Evolutionary conservation across 768 basidiomycete species (phyloP).

Genomic region (Mycena vitilis): DNA sequence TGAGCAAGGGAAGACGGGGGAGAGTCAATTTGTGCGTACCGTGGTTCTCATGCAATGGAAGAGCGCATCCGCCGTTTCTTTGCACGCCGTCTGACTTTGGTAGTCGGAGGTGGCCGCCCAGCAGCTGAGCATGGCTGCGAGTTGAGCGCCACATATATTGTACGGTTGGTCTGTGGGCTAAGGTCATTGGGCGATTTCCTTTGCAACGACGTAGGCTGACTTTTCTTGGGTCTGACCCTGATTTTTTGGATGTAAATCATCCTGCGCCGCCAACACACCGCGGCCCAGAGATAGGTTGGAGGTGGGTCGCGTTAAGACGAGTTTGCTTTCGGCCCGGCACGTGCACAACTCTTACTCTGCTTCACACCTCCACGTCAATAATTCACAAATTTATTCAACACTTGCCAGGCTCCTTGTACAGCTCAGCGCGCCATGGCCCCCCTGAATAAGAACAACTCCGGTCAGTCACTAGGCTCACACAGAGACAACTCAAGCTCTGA

Average conservation of each 20-base stretch:
- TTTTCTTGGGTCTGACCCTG: slow-evolving; percentile 82
- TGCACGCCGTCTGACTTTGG: slow-evolving; percentile 64
- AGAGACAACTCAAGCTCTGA: slow-evolving; percentile 16
- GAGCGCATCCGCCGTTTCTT: slow-evolving; percentile 67
- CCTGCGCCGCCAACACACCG: slow-evolving; percentile 20
- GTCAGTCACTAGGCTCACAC: slow-evolving; percentile 51
- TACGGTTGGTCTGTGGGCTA: slow-evolving; percentile 52
- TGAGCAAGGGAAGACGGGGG: slow-evolving; percentile 16
- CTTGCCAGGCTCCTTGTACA: slow-evolving; percentile 5
- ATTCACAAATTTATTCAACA: slow-evolving; percentile 29
- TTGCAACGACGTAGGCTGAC: slow-evolving; percentile 51
- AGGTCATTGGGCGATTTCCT: slow-evolving; percentile 7
- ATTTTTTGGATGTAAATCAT: slow-evolving; percentile 84
- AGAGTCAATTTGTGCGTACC: slow-evolving; percentile 57
- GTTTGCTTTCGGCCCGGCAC: too few relatives aligned
- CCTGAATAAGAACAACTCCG: slow-evolving; percentile 92
- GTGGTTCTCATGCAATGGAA: slow-evolving; percentile 89
- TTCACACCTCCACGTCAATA: slow-evolving; percentile 21
- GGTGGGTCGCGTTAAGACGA: too few relatives aligned
- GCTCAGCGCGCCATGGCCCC: slow-evolving; percentile 41
- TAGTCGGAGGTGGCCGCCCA: slow-evolving; percentile 84
- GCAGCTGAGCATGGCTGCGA: slow-evolving; percentile 85
- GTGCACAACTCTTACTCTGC: too few relatives aligned
- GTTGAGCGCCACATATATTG: slow-evolving; percentile 74
- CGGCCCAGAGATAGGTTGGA: slow-evolving; percentile 9